These are phyloP conservation scores for Solanum clarkiae DNA, from an alignment of 257 asterid species.

Conservation along the genomic window DNA sequence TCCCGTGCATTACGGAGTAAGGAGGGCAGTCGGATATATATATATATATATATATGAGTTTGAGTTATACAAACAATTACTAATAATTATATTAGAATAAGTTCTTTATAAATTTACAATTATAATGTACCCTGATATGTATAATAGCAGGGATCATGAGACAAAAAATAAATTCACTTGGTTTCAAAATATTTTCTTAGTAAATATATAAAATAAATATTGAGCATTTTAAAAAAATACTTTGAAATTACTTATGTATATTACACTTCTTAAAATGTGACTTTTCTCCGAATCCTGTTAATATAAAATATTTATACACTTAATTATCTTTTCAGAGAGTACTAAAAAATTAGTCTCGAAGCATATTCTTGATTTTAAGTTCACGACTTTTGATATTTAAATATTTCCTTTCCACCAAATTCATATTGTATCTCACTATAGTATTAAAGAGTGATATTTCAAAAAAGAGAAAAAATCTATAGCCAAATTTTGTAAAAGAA, in stretches of 20 bases:
- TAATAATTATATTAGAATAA: neutral
- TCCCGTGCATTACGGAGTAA: too few species aligned
- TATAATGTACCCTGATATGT: too few species aligned
- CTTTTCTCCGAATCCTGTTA: neutral
- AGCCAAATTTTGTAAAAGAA: neutral
- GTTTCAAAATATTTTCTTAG: too few species aligned
- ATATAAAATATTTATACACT: neutral
- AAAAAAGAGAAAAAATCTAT: neutral
- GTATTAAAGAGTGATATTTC: neutral
- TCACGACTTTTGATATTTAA: neutral
- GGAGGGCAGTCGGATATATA: too few species aligned
- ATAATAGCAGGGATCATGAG: too few species aligned
- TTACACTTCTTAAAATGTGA: neutral
- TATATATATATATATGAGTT: neutral
- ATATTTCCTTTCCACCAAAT: neutral
- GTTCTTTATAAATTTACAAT: too few species aligned
- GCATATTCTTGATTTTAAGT: neutral
- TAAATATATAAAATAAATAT: too few species aligned
- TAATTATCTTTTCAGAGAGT: neutral
- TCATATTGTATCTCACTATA: neutral
- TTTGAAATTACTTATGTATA: too few species aligned
- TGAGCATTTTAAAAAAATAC: too few species aligned
- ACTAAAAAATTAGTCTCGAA: neutral
- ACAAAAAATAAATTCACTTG: too few species aligned
- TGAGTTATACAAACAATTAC: neutral